Evolutionary conservation across 208 protist species (phyloP), one percentile per base, ranked within the genome.

Genomic region (Trypanosoma avium): DNA sequence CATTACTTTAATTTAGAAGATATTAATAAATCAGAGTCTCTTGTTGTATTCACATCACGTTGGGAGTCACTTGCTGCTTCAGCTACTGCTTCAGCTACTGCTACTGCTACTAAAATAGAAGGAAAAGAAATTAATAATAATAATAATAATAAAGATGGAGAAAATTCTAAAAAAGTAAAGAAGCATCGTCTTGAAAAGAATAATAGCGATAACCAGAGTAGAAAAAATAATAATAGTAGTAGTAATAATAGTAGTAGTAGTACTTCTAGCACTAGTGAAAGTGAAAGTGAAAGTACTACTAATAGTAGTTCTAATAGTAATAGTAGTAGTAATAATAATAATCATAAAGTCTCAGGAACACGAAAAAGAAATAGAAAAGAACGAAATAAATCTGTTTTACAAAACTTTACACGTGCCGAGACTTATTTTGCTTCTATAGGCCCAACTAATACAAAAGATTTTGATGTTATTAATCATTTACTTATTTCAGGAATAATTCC

Each of bases 1-100:
- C 73, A 89, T 61, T 19, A 80, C 10, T 89, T 92, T 64, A 76
- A 76, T 49, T 45, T 92, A 0, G 71, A 82, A n/a, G 82, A 88
- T 38, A 50, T 92, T 22, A 24, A 86, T 17, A 60, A 67, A 30
- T 46, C 64, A 0, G 76, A 72, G 13, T 58, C 62, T 0, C 52
- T 92, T 0, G 45, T 84, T n/a, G 71, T 92, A 19, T 85, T 88
- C 29, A 84, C 77, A 33, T 89, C 26, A 62, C 75, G 36, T 61
- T 81, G 53, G 61, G 59, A 52, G 57, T 69, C 73, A 10, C 63
- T 75, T 30, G 22, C 50, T 22, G 53, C 55, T 26, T 54, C 61
- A 17, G 69, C 67, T 10, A 36, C 50, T 50, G 38, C n/a, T n/a
- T n/a, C n/a, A n/a, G n/a, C n/a, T n/a, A n/a, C n/a, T n/a, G n/a